Percentiles rank a stretch among this genome's conserved stretches.
Evolutionary conservation across 2,329 filamentous ascomycete species (phyloP).

Genomic region (Cladophialophora yegresii): DNA sequence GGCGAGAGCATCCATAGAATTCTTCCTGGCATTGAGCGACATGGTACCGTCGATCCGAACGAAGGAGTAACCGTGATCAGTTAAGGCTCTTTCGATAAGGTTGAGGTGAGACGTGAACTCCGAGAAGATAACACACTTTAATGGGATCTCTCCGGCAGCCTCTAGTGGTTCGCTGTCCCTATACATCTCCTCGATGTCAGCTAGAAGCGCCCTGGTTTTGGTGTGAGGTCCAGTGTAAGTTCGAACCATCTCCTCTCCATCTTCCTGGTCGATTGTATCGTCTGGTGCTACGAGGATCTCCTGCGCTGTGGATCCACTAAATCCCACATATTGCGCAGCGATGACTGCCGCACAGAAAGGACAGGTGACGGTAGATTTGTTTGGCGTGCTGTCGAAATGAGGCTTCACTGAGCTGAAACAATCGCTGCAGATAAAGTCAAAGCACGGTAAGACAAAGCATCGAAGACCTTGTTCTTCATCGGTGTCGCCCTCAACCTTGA

Average conservation of each 20-base stretch:
- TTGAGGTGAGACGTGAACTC: slow-evolving; percentile 96
- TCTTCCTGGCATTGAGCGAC: slow-evolving; percentile 70
- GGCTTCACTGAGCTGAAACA: slow-evolving; percentile 67
- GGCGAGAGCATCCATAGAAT: slow-evolving; percentile 75
- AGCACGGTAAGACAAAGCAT: slow-evolving; percentile 82
- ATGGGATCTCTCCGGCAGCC: slow-evolving; percentile 67
- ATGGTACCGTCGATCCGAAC: slow-evolving; percentile 90
- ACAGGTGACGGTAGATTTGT: slow-evolving; percentile 59
- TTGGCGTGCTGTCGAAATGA: slow-evolving; percentile 52
- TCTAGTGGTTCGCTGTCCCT: slow-evolving; percentile 58
- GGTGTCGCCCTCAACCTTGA: slow-evolving; percentile 56
- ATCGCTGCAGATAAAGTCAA: slow-evolving; percentile 75
- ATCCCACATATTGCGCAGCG: slow-evolving; percentile 65
- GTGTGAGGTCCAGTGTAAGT: slow-evolving; percentile 84
- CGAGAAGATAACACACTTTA: slow-evolving; percentile 93
- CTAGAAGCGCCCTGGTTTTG: slow-evolving; percentile 80
- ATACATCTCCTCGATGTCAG: slow-evolving; percentile 68
- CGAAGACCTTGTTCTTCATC: slow-evolving; percentile 59
- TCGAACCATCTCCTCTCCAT: slow-evolving; percentile 36
- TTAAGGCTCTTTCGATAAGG: slow-evolving; percentile 80
- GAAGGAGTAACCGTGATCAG: slow-evolving; percentile 65
- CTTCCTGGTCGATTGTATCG: slow-evolving; percentile 53
- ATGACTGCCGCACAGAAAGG: slow-evolving; percentile 68
- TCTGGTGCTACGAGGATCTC: slow-evolving; percentile 57
- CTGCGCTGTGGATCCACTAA: slow-evolving; percentile 62